phyloP scores from a whole-genome alignment of 306 rosid genomes.

The Cucumis sativus region Cucumber_9930_V3 NC_026658.2:4084001-4084500 shows the following conservation, averaged over 20 bases:
- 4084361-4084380: too few relatives aligned
- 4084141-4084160: slow-evolving; percentile 98
- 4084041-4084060: slow-evolving; percentile 91
- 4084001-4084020: slow-evolving; percentile 82
- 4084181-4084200: neutral
- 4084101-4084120: slow-evolving; percentile 77
- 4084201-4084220: neutral
- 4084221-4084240: neutral
- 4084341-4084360: too few relatives aligned
- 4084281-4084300: too few relatives aligned
- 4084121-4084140: slow-evolving; percentile 57
- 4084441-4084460: slow-evolving; percentile 8
- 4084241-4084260: neutral
- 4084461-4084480: neutral
- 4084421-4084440: neutral
- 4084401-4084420: neutral
- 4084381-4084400: neutral
- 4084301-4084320: too few relatives aligned
- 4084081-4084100: slow-evolving; percentile 93
- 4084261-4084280: too few relatives aligned
- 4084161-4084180: slow-evolving; percentile 42
- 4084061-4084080: slow-evolving; percentile 85
- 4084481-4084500: slow-evolving; percentile 73
- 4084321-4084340: too few relatives aligned
- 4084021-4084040: slow-evolving; percentile 81